Conservation (phyloP, 495 filamentous ascomycete genomes). For the Penicillium pulvis region DNA sequence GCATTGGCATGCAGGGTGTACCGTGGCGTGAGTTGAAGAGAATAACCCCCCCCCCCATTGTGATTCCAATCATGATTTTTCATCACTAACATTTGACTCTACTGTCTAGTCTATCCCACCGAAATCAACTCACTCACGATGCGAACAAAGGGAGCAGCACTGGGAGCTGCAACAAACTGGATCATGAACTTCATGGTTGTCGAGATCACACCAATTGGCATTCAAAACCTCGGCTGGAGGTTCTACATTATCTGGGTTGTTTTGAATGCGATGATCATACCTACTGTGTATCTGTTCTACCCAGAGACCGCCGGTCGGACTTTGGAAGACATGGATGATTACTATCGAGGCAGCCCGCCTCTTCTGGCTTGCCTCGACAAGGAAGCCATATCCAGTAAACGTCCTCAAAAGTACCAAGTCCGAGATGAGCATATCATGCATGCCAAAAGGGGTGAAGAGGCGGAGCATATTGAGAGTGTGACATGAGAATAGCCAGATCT, state of each 20-base stretch:
- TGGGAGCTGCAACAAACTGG: conserved; percentile 59
- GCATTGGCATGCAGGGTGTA: conserved; percentile 47
- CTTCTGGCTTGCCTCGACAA: conserved; percentile 16
- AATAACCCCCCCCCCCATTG: neutral
- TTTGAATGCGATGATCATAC: conserved; percentile 23
- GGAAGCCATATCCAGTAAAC: conserved; percentile 13
- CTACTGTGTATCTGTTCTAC: conserved; percentile 56
- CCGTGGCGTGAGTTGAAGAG: conserved; percentile 22
- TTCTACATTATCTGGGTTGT: conserved; percentile 33
- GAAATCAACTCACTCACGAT: conserved; percentile 62
- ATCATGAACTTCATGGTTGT: conserved; percentile 64
- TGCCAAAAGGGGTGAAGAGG: conserved; percentile 3
- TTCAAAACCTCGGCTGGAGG: conserved; percentile 23
- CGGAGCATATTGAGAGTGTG: neutral
- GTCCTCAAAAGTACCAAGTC: conserved; percentile 6
- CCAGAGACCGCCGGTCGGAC: conserved; percentile 45
- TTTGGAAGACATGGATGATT: conserved; percentile 33
- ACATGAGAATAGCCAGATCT: neutral
- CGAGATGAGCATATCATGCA: conserved; percentile 12
- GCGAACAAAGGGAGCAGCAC: conserved; percentile 56
- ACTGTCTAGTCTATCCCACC: conserved; percentile 49
- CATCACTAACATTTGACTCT: conserved; percentile 30
- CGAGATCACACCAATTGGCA: conserved; percentile 57
- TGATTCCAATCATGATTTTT: neutral
- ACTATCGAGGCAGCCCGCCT: conserved; percentile 12